Evolutionary conservation across 306 rosid species (phyloP).

Genomic region (Inga leiocalycina): DNA sequence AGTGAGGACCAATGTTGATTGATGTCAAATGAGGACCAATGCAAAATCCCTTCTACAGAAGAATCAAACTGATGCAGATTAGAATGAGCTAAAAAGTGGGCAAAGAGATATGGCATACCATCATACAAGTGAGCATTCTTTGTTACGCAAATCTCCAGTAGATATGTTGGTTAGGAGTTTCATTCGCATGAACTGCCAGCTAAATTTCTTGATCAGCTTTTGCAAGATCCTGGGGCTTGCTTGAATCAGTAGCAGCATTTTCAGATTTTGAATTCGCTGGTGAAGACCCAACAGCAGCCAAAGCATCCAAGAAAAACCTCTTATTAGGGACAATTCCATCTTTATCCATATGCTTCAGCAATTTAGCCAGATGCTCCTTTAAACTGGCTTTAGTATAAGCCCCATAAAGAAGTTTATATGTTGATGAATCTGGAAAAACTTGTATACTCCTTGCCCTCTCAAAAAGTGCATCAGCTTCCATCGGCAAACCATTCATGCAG

Average conservation of each 20-base stretch:
- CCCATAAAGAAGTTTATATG: constrained; percentile 89
- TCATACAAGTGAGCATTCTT: constrained; percentile 13
- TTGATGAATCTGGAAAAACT: constrained; percentile 60
- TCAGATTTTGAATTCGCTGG: constrained; percentile 45
- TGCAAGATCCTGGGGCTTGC: constrained; percentile 32
- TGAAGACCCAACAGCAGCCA: constrained; percentile 70
- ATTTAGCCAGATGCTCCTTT: constrained; percentile 73
- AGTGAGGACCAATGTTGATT: not conserved
- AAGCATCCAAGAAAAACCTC: constrained; percentile 82
- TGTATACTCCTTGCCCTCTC: constrained; percentile 50
- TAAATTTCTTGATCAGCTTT: constrained; percentile 38
- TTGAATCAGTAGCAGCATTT: constrained; percentile 43
- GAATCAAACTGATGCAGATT: not conserved
- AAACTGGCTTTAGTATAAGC: constrained; percentile 80
- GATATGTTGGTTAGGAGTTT: not conserved
- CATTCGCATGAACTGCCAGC: constrained; percentile 28
- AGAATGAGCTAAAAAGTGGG: constrained; percentile 6
- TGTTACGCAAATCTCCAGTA: constrained; percentile 14
- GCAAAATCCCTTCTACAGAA: not conserved
- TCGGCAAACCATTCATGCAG: constrained; percentile 82
- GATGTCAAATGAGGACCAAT: not conserved
- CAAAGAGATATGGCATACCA: constrained; percentile 32
- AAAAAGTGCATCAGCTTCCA: constrained; percentile 78
- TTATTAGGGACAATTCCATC: constrained; percentile 90
- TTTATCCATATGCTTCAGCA: constrained; percentile 76